These are phyloP conservation scores for Schizosaccharomyces octosporus DNA, from an alignment of 805 yeast species.

Conservation along the genomic window DNA sequence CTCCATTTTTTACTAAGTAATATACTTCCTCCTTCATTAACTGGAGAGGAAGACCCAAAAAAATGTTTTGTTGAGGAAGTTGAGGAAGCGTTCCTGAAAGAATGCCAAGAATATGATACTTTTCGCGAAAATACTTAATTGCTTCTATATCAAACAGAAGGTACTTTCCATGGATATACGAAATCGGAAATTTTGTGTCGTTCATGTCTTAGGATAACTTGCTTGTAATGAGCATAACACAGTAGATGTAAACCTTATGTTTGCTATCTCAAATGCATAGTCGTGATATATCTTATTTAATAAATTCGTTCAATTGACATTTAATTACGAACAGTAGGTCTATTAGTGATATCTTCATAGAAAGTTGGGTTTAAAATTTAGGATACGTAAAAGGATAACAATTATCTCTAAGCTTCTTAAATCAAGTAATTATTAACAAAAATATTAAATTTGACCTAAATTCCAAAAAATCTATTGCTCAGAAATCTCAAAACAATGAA, in stretches of 20 bases:
- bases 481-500: background rate
- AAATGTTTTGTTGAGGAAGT: constrained; percentile 85
- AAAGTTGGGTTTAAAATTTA: too few species aligned
- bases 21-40: constrained; percentile 48
- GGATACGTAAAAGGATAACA: too few species aligned
- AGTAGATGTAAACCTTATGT: too few species aligned
- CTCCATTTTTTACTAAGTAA: constrained; percentile 25
- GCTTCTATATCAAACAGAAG: constrained; percentile 12
- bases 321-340: too few species aligned
- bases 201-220: background rate
- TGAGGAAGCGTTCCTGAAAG: constrained; percentile 61
- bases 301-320: too few species aligned
- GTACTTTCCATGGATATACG: constrained; percentile 7
- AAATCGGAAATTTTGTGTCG: constrained; percentile 1
- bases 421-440: background rate
- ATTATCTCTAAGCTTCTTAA: too few species aligned
- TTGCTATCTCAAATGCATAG: too few species aligned
- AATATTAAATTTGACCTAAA: background rate
- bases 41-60: constrained; percentile 60
- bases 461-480: background rate
- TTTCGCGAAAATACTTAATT: constrained; percentile 27
- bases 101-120: constrained; percentile 47
- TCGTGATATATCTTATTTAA: too few species aligned
- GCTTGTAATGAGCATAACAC: background rate
- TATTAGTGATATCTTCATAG: too few species aligned